Percentiles rank a stretch among this genome's conserved stretches.
These are phyloP conservation scores for Myxozyma mucilagina DNA, from an alignment of 805 yeast species.

Conservation along the genomic window DNA sequence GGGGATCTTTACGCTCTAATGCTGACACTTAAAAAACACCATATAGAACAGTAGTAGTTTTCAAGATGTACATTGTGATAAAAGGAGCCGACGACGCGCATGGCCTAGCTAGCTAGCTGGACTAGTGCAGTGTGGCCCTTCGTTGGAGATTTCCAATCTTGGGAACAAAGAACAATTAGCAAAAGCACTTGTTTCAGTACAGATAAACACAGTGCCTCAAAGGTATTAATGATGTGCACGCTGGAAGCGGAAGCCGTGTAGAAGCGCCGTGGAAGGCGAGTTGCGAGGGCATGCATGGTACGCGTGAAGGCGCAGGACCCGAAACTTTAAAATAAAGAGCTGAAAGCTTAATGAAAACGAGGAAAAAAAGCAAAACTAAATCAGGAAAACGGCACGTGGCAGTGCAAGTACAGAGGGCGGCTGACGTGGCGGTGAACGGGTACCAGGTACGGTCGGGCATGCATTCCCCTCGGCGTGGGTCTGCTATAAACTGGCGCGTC, in stretches of 20 bases:
- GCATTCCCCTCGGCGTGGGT: conserved; percentile 1
- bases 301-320: not conserved
- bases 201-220: too few relatives aligned
- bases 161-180: too few relatives aligned
- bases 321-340: not conserved
- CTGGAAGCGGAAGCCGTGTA: not conserved
- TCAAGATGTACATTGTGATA: too few relatives aligned
- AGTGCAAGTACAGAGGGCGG: conserved; percentile 5
- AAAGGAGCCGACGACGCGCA: too few relatives aligned
- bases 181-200: too few relatives aligned
- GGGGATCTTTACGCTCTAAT: too few relatives aligned
- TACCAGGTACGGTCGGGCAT: conserved; percentile 10
- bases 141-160: too few relatives aligned
- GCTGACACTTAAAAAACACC: too few relatives aligned
- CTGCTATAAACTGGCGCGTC: not conserved
- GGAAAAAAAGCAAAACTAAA: not conserved
- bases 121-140: too few relatives aligned
- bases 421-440: not conserved
- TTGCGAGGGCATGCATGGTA: not conserved
- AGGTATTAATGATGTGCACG: too few relatives aligned
- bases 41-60: too few relatives aligned
- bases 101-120: too few relatives aligned
- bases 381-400: conserved; percentile 3
- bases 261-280: conserved; percentile 8
- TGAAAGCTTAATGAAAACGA: not conserved